Conservation (phyloP, 106 monocot species). For the Platanthera guangdongensis region DNA sequence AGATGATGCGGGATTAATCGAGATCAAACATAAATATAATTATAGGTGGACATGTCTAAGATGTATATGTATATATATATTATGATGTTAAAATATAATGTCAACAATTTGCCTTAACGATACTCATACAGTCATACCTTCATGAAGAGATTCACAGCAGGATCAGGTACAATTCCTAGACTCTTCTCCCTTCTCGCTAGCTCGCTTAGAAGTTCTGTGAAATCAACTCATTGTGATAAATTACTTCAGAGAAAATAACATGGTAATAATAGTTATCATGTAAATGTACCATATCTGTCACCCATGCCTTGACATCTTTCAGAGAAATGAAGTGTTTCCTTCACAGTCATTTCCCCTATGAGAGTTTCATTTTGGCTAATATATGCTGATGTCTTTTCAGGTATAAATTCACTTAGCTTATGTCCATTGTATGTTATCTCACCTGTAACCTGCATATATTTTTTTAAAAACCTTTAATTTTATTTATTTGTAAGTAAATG, state of each 20-base stretch:
- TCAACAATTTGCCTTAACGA: background rate
- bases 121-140: constrained; percentile 64
- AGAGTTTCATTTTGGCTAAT: constrained; percentile 8
- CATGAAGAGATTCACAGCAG: constrained; percentile 79
- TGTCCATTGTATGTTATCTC: constrained; percentile 67
- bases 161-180: constrained; percentile 44
- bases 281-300: constrained; percentile 7
- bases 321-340: constrained; percentile 6
- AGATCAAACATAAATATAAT: too few species aligned
- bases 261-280: background rate
- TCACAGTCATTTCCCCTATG: constrained; percentile 5
- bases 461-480: background rate
- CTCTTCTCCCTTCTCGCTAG: constrained; percentile 55
- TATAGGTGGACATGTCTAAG: too few species aligned
- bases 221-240: background rate
- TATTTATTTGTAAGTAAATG: background rate
- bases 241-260: background rate
- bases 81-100: too few species aligned
- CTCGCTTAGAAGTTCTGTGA: constrained; percentile 51
- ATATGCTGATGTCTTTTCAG: constrained; percentile 63
- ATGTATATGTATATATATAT: background rate
- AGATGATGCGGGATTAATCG: too few species aligned
- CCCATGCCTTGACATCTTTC: constrained; percentile 9
- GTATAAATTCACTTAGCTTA: constrained; percentile 58
- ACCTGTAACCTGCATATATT: constrained; percentile 30